Percentiles rank a stretch among this genome's conserved stretches.
Conservation (phyloP, 1,139 yeast genomes). For the Debaryomyces nepalensis region DNA sequence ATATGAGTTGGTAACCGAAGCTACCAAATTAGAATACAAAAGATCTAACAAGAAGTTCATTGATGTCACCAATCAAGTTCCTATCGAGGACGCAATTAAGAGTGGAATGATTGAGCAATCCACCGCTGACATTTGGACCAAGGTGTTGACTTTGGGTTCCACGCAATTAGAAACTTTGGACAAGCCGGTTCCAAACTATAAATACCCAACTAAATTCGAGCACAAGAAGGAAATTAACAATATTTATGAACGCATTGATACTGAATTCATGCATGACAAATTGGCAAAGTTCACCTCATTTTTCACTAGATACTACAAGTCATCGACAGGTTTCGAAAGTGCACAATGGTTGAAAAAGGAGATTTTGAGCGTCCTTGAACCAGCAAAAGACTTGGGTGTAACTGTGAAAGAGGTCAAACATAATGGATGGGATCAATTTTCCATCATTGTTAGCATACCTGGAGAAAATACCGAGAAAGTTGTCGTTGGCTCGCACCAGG, state of each 20-base stretch:
- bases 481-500: slow-evolving; percentile 89
- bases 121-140: slow-evolving; percentile 18
- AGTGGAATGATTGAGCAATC: slow-evolving; percentile 33
- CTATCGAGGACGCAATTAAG: slow-evolving; percentile 39
- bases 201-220: slow-evolving; percentile 57
- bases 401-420: slow-evolving; percentile 37
- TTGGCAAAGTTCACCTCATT: slow-evolving; percentile 71
- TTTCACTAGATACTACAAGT: slow-evolving; percentile 80
- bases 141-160: slow-evolving; percentile 30
- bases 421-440: slow-evolving; percentile 50
- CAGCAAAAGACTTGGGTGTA: slow-evolving; percentile 33
- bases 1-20: slow-evolving; percentile 54
- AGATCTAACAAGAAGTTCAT: slow-evolving; percentile 63
- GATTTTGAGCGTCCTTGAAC: slow-evolving; percentile 49
- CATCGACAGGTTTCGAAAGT: slow-evolving; percentile 69
- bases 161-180: slow-evolving; percentile 36
- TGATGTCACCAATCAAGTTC: slow-evolving; percentile 64
- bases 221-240: slow-evolving; percentile 44
- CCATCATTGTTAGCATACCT: slow-evolving; percentile 46
- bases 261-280: slow-evolving; percentile 52
- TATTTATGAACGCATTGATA: slow-evolving; percentile 47
- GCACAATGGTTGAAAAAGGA: slow-evolving; percentile 70
- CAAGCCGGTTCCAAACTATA: slow-evolving; percentile 43
- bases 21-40: slow-evolving; percentile 57
- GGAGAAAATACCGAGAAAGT: slow-evolving; percentile 49